Percentiles rank a stretch among this genome's conserved stretches.
Conservation (phyloP, 75 land plant genomes). For the Sequoiadendron giganteum region DNA sequence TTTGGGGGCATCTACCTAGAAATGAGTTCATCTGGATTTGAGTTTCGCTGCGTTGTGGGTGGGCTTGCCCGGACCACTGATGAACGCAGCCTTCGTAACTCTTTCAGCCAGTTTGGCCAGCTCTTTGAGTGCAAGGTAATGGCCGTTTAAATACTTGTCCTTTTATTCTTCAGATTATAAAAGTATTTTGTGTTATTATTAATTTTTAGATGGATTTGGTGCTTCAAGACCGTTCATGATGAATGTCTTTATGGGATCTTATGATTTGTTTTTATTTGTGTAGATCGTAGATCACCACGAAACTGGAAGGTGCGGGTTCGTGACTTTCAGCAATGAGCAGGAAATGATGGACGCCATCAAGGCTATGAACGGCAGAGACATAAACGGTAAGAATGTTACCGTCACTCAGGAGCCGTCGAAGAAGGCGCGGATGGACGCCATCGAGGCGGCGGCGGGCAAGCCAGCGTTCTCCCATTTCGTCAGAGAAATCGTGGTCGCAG, state of each 20-base stretch:
- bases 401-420: constrained; percentile 62
- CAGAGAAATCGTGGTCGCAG: no score
- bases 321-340: constrained; percentile 56
- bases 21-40: constrained; percentile 27
- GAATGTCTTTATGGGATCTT: neutral
- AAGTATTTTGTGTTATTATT: neutral
- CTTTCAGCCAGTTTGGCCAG: constrained; percentile 58
- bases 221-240: no score
- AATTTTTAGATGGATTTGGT: neutral
- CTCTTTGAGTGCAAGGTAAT: constrained; percentile 62
- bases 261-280: neutral
- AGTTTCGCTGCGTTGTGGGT: constrained; percentile 49
- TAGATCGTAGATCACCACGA: constrained; percentile 63
- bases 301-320: constrained; percentile 71
- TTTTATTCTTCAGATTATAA: constrained; percentile 15
- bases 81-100: constrained; percentile 42
- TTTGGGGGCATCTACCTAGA: neutral
- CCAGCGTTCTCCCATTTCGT: no score
- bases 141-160: constrained; percentile 1
- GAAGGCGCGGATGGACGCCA: no score
- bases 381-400: constrained; percentile 65
- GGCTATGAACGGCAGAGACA: constrained; percentile 70
- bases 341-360: constrained; percentile 69
- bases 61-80: constrained; percentile 81
- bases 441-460: no score